phyloP scores from a whole-genome alignment of 768 basidiomycete genomes.

The Leccinum variicolor region DNA sequence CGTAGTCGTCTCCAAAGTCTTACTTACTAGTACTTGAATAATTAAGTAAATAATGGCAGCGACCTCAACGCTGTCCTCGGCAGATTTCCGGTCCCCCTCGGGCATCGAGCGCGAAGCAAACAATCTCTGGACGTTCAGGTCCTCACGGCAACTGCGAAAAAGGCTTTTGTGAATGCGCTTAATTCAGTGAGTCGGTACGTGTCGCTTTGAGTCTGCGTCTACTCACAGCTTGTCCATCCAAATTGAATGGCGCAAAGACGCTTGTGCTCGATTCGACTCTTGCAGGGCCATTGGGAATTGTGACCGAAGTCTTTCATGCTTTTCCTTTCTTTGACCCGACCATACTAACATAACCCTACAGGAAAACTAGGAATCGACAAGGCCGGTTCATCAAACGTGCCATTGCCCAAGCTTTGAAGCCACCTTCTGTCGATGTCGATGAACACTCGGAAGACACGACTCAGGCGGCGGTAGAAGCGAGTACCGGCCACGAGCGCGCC shows the following conservation, averaged over 20 bases:
- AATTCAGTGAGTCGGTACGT: slow-evolving; percentile 56
- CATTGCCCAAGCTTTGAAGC: slow-evolving; percentile 56
- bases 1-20: too few relatives aligned
- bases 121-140: too few relatives aligned
- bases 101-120: too few relatives aligned
- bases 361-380: slow-evolving; percentile 61
- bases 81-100: too few relatives aligned
- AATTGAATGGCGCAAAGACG: slow-evolving; percentile 78
- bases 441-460: slow-evolving; percentile 17
- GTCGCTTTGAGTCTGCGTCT: not conserved
- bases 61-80: too few relatives aligned
- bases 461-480: slow-evolving; percentile 9
- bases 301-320: slow-evolving; percentile 70
- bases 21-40: too few relatives aligned
- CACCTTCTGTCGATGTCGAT: slow-evolving; percentile 26
- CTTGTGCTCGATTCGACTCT: slow-evolving; percentile 88
- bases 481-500: slow-evolving; percentile 28
- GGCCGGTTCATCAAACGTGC: slow-evolving; percentile 83
- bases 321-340: too few relatives aligned
- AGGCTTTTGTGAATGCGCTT: slow-evolving; percentile 78
- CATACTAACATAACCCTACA: slow-evolving; percentile 9
- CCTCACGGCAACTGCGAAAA: too few relatives aligned
- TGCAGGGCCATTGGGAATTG: slow-evolving; percentile 87
- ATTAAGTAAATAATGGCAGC: too few relatives aligned
- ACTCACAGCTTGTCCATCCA: slow-evolving; percentile 4